Conservation (phyloP, 352 stramenopile species). For the Achlya hypogyna region DNA sequence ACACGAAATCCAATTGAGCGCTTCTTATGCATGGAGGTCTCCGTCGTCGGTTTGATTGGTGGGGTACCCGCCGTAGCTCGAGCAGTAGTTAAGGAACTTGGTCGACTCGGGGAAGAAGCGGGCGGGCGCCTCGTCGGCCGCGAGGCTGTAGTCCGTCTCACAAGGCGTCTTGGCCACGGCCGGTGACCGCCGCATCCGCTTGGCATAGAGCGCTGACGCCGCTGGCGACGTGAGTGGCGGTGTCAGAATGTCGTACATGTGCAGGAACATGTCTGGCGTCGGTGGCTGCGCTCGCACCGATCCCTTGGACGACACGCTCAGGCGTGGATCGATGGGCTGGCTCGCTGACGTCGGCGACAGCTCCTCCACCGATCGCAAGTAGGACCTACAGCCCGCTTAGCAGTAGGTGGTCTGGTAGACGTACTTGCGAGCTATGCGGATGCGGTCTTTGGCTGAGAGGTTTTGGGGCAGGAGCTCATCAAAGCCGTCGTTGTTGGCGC, state of each 20-base stretch:
- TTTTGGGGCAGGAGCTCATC: background rate
- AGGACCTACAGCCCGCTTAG: background rate
- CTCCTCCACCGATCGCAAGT: background rate
- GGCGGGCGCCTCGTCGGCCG: conserved; percentile 20
- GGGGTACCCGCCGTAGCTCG: conserved; percentile 77
- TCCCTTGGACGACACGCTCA: background rate
- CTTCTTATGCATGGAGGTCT: background rate
- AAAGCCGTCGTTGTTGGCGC: background rate
- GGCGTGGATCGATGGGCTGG: background rate
- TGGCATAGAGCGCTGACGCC: background rate
- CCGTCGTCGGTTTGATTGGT: conserved; percentile 28
- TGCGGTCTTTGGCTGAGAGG: conserved; percentile 15
- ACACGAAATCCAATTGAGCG: conserved; percentile 26
- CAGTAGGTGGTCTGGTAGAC: background rate
- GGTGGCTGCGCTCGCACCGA: background rate
- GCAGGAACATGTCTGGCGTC: conserved; percentile 1
- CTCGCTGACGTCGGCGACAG: background rate
- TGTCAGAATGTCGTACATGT: conserved; percentile 7
- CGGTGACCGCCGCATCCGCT: conserved; percentile 27
- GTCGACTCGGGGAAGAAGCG: conserved; percentile 21
- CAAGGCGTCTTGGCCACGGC: conserved; percentile 36
- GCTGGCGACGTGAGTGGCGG: background rate
- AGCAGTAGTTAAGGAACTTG: conserved; percentile 74
- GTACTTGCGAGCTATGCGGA: conserved; percentile 5
- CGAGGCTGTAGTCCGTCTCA: background rate